phyloP scores from a whole-genome alignment of 2,329 filamentous ascomycete genomes.

The Magnaporthiopsis rhizophila region DNA sequence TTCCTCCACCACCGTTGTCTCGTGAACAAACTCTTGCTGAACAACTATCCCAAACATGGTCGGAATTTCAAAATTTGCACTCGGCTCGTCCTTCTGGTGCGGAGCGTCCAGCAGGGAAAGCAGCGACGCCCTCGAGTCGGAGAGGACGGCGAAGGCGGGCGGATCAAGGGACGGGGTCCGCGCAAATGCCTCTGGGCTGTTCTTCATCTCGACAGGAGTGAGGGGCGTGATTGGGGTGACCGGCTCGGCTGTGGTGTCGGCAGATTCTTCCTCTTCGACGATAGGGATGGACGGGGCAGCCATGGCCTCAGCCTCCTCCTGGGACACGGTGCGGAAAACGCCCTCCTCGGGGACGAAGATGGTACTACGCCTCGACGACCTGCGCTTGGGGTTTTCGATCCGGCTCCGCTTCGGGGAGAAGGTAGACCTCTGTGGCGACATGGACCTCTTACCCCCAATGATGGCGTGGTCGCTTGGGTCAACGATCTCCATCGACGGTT shows the following conservation, averaged over 20 bases:
- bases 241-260: slow-evolving; percentile 18
- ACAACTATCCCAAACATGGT: slow-evolving; percentile 25
- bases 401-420: slow-evolving; percentile 26
- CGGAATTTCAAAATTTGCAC: slow-evolving; percentile 28
- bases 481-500: slow-evolving; percentile 26
- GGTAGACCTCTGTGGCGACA: slow-evolving; percentile 20
- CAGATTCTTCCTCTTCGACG: slow-evolving; percentile 17
- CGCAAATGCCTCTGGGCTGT: slow-evolving; percentile 35
- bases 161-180: slow-evolving; percentile 56
- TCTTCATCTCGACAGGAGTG: slow-evolving; percentile 19
- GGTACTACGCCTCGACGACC: slow-evolving; percentile 38
- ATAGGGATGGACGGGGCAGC: slow-evolving; percentile 20
- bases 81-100: slow-evolving; percentile 27
- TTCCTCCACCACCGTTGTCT: slow-evolving; percentile 12
- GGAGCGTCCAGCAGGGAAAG: slow-evolving; percentile 54
- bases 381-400: slow-evolving; percentile 22
- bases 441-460: slow-evolving; percentile 26
- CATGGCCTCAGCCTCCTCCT: slow-evolving; percentile 40
- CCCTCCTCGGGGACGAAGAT: slow-evolving; percentile 56
- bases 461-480: slow-evolving; percentile 36
- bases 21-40: slow-evolving; percentile 1
- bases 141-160: slow-evolving; percentile 47
- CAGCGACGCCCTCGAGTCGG: slow-evolving; percentile 48
- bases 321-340: slow-evolving; percentile 52
- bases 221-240: slow-evolving; percentile 19